phyloP scores from a whole-genome alignment of 371 early-diverging fungal species.

The Mucor irregularis region DNA sequence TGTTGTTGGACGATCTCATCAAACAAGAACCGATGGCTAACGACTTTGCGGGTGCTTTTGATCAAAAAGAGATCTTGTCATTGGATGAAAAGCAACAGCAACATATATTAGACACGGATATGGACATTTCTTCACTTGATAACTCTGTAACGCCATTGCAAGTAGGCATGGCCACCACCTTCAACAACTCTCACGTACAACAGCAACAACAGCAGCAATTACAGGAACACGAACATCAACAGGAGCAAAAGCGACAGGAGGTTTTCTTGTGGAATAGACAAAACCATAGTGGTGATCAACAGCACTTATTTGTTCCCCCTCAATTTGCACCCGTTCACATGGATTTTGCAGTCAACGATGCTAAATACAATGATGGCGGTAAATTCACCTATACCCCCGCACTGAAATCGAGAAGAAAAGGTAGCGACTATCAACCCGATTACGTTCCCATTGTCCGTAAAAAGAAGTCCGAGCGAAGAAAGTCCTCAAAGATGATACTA shows the following conservation, averaged over 20 bases:
- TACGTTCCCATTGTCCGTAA: conserved; percentile 29
- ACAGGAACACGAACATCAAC: neutral
- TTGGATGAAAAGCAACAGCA: conserved; percentile 12
- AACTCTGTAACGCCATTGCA: conserved; percentile 12
- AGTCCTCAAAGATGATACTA: neutral
- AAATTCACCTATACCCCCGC: conserved; percentile 39
- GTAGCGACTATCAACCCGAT: conserved; percentile 41
- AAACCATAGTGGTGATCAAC: neutral
- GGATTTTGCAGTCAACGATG: conserved; percentile 36
- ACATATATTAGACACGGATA: conserved; percentile 5
- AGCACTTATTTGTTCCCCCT: conserved; percentile 27
- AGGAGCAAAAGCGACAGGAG: neutral
- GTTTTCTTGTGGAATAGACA: neutral
- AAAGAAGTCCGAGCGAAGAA: conserved; percentile 9
- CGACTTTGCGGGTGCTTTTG: neutral
- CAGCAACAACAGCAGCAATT: neutral
- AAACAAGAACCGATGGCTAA: neutral
- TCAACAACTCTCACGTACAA: neutral
- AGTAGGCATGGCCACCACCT: conserved; percentile 11
- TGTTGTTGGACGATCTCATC: neutral
- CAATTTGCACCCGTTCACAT: conserved; percentile 51
- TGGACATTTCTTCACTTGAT: conserved; percentile 5
- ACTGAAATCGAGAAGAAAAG: neutral
- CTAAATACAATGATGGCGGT: conserved; percentile 48
- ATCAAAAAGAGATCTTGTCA: neutral